A percentile compares a stretch with the other conserved stretches of the same genome.
Evolutionary conservation across 2,329 filamentous ascomycete genomes (phyloP).

Genomic region (Fusarium sp.): DNA sequence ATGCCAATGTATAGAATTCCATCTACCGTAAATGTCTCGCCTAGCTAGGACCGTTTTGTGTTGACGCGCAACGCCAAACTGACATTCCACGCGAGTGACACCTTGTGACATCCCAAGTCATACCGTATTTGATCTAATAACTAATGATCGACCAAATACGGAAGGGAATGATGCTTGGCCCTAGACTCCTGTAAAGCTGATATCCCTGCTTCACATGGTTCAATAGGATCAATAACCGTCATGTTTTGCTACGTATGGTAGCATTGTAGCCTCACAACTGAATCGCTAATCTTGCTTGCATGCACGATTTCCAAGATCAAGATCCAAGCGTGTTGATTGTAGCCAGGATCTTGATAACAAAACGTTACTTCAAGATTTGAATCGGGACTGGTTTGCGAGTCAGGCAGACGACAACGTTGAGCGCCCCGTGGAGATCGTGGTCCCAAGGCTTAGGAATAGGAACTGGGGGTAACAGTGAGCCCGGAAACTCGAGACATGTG

Average conservation of each 20-base stretch:
- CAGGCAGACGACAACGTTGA: neutral
- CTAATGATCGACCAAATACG: neutral
- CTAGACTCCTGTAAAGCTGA: neutral
- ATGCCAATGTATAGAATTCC: neutral
- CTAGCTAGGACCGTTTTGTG: neutral
- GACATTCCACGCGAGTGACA: neutral
- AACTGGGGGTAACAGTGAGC: too few species aligned
- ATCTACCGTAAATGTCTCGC: neutral
- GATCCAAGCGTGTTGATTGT: neutral
- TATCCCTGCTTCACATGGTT: neutral
- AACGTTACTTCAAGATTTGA: neutral
- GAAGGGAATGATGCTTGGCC: neutral
- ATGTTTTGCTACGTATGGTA: neutral
- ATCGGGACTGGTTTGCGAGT: conserved; percentile 8
- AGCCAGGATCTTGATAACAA: neutral
- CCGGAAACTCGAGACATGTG: neutral
- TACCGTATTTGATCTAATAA: neutral
- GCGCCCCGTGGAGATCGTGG: neutral
- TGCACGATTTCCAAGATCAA: neutral
- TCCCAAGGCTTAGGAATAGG: neutral
- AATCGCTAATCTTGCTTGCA: conserved; percentile 3
- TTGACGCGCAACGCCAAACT: neutral
- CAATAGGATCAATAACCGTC: neutral
- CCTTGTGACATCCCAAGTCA: neutral
- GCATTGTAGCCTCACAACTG: neutral